Base-by-base conservation (phyloP, 306 rosid genomes). In the Parietaria judaica region DNA sequence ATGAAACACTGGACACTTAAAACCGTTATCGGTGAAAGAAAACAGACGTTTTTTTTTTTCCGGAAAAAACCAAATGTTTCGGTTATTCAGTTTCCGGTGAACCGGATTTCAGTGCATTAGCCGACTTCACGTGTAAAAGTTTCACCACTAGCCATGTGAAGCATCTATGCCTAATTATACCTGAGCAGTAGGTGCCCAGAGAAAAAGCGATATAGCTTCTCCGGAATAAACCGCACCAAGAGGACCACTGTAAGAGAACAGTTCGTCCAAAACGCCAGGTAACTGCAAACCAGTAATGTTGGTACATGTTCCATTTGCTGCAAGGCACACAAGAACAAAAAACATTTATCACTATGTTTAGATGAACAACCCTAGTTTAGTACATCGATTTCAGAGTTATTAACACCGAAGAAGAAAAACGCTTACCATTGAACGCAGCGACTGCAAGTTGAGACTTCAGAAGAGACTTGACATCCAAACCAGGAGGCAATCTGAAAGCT, bases 151-250 rank as follows among this genome's bases (percentile, higher is more conserved):
- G 13, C 36, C 52, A 12, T 37, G 45, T 51, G 36, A n/a, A 11
- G 31, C 54, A 56, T 7, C 11, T 61, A 15, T 70, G 52, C 69
- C 54, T 60, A 56, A 59, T 49, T 37, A 76, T 86, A 88, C 96
- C 71, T 82, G 96, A 49, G 99, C 95, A 52, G 96, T 92, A 61
- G 99, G 99, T 3, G 99, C 96, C 96, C 95, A 92, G 23, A 92
- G 85, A 76, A 79, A 66, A 60, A 92, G 95, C 14, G 94, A 88
- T 67, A 92, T 82, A 45, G 73, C 81, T 61, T 82, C 95, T 58
- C 76, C 72, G 0, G 80, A 72, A 80, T 68, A 88, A 76, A 75
- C 54, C 66, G 90, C 96, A 73, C 95, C 96, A 43, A 92, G 94
- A 54, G 94, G 88, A 36, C 96, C 99, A 61, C 63, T 61, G 73